Evolutionary conservation across 441 rosid genomes (phyloP).

Genomic region (Mallotus repandus): DNA sequence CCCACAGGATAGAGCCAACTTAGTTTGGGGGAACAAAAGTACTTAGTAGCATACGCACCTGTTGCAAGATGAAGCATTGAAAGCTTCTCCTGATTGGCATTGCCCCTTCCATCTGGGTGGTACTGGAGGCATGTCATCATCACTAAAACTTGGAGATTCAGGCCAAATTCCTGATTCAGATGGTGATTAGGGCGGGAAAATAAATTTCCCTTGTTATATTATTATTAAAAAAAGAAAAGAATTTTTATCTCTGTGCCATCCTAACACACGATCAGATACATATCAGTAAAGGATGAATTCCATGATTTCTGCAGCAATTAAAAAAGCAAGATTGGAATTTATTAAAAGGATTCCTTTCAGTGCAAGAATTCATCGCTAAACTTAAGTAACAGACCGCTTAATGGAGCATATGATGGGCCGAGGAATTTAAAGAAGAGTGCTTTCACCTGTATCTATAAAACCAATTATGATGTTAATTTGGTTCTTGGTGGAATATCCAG

Average conservation of each 20-base stretch:
- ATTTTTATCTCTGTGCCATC: not conserved
- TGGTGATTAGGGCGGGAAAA: conserved; percentile 2
- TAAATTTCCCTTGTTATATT: too few relatives aligned
- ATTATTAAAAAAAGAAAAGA: too few relatives aligned
- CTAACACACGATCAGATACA: not conserved
- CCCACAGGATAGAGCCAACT: not conserved
- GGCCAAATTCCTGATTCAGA: conserved; percentile 68
- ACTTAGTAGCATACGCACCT: conserved; percentile 33
- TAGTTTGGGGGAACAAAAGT: not conserved
- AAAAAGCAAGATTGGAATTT: not conserved
- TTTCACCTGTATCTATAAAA: conserved; percentile 52
- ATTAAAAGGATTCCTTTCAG: not conserved
- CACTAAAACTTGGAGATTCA: conserved; percentile 65
- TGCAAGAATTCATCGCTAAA: not conserved
- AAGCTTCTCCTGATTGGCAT: conserved; percentile 60
- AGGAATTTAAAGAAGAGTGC: not conserved
- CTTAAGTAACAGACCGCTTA: not conserved
- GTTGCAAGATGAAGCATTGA: conserved; percentile 65
- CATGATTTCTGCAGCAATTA: not conserved
- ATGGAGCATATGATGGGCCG: not conserved
- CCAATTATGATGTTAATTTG: conserved; percentile 53
- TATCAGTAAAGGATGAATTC: not conserved
- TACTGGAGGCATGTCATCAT: conserved; percentile 61
- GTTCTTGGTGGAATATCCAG: conserved; percentile 51
- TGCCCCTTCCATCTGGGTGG: conserved; percentile 63